Evolutionary conservation across 164 flowering plant genomes (phyloP).

Genomic region (Nelumbo lutea): DNA sequence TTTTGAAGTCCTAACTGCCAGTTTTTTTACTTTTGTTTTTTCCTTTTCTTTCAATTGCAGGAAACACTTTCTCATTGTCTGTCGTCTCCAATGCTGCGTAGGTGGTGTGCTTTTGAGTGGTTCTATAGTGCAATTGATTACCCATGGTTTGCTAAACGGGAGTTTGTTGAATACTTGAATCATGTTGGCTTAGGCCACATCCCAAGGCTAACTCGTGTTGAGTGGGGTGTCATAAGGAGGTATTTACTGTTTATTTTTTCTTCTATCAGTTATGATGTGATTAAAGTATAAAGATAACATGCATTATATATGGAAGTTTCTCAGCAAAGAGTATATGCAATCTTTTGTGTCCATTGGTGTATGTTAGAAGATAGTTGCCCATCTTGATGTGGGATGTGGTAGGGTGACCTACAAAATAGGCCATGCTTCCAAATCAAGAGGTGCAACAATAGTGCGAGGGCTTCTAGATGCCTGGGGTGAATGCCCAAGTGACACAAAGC

Average conservation of each 20-base stretch:
- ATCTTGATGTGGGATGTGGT: no score
- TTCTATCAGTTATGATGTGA: no score
- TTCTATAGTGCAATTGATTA: slow-evolving; percentile 93
- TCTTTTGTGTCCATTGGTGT: no score
- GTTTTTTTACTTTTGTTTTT: background rate
- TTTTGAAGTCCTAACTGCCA: background rate
- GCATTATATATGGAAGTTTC: no score
- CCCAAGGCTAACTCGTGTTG: slow-evolving; percentile 89
- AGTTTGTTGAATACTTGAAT: slow-evolving; percentile 88
- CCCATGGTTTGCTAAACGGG: slow-evolving; percentile 94
- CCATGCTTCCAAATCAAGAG: no score
- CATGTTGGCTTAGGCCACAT: slow-evolving; percentile 92
- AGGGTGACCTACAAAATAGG: no score
- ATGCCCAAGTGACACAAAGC: no score
- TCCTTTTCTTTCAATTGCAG: slow-evolving; percentile 33
- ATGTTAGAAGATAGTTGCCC: no score
- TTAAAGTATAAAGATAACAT: no score
- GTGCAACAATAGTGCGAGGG: no score
- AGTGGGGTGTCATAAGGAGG: slow-evolving; percentile 98
- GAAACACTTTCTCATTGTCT: slow-evolving; percentile 55
- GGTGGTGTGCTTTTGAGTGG: slow-evolving; percentile 95
- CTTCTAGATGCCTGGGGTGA: no score
- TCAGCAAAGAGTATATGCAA: no score
- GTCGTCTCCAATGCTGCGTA: slow-evolving; percentile 50
- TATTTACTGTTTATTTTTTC: slow-evolving; percentile 10